Base-by-base conservation (phyloP, 345 rosid genomes). In the Citropsis articulata region DNA sequence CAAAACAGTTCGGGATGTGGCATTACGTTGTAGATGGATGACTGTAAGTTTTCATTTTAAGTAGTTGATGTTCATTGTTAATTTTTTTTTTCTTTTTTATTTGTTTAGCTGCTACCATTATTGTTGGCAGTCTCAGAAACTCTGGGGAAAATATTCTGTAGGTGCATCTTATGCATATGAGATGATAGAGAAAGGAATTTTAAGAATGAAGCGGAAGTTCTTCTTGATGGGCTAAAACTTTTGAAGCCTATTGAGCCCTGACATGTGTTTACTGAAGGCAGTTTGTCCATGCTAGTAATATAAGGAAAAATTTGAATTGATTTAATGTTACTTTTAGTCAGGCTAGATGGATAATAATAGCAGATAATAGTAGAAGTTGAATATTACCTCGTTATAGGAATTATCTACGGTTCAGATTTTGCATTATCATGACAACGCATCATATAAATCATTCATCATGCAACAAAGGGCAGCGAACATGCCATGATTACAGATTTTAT, bases 1-100 rank as follows among this genome's bases (percentile, higher is more conserved):
- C 82, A 93, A 93, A 83, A 90, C 94, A 6, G 93, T 92, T 12
- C 83, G 98, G 63, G 98, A 93, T 77, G 97, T 93, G 71, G 97
- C 98, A 1, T 75, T 93, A 62, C 91, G 93, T 50, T 89, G 97
- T 83, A 75, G 92, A 87, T 93, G 98, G 98, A 92, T 92, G 91
- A 85, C 75, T 84, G 97, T 93, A 76, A 78, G 95, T 80, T 82
- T 67, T 28, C 56, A 16, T 66, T 25, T 62, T 67, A 45, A 16
- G 76, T 67, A 62, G 53, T 73, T 56, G 25, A 66, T 66, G 63
- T 73, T 9, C 38, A 10, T 81, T 61, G 21, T 59, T 64, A 63
- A 45, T 66, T 50, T 30, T 12, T 45, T 12, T 69, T 28, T 36
- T 36, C 40, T 36, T 27, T 2, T 55, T 64, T 24, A 38, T 55